Conservation (phyloP, 768 basidiomycete genomes). For the Termitomyces sp. region DNA sequence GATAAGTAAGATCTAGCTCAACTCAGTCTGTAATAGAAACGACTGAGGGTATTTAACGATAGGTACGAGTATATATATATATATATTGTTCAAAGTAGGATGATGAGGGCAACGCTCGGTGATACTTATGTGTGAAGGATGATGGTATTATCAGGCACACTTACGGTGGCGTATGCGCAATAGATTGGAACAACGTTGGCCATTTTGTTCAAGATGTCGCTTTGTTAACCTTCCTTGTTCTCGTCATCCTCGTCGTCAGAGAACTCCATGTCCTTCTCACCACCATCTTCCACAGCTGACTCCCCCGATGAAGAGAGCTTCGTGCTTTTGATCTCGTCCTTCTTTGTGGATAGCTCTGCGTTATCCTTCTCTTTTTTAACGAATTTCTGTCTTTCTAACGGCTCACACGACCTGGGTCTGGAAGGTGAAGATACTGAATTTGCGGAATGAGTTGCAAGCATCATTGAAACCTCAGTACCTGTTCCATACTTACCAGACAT, state of each 20-base stretch:
- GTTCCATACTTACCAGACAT: neutral
- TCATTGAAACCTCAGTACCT: neutral
- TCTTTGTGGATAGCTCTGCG: neutral
- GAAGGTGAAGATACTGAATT: neutral
- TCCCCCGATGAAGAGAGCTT: neutral
- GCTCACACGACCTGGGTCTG: too few relatives aligned
- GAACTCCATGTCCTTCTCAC: conserved; percentile 3
- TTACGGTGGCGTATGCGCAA: too few relatives aligned
- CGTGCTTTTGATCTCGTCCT: neutral
- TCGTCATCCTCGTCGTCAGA: neutral
- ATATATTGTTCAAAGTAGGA: too few relatives aligned
- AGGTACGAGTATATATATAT: too few relatives aligned
- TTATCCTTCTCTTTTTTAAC: neutral
- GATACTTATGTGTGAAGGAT: too few relatives aligned
- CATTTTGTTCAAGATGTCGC: neutral
- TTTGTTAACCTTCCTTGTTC: neutral
- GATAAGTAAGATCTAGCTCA: too few relatives aligned
- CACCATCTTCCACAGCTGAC: neutral
- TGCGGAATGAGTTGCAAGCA: neutral
- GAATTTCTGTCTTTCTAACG: neutral
- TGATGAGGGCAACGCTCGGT: too few relatives aligned
- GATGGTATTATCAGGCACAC: too few relatives aligned
- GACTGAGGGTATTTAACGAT: too few relatives aligned
- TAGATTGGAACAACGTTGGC: neutral
- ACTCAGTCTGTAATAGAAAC: too few relatives aligned